A percentile compares a stretch with the other conserved stretches of the same genome.
Evolutionary conservation across 2,329 filamentous ascomycete species (phyloP).

Genomic region (Ceratocystis huliohia): DNA sequence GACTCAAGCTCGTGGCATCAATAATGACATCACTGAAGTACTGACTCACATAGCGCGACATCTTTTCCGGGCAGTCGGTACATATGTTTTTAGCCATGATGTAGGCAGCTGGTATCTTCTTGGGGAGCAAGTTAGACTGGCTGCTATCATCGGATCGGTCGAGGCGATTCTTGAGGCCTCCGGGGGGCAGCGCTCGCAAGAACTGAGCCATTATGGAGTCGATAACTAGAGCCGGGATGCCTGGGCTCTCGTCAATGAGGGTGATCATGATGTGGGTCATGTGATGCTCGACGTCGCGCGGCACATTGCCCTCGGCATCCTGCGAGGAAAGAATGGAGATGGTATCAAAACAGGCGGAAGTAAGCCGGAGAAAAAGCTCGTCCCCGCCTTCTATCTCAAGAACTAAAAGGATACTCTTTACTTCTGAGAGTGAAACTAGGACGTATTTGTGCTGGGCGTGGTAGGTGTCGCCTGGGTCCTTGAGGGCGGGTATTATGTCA

Average conservation of each 20-base stretch:
- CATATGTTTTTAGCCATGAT: conserved; percentile 94
- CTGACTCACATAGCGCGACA: conserved; percentile 85
- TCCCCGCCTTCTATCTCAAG: conserved; percentile 77
- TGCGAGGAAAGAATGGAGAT: conserved; percentile 66
- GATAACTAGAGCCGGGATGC: conserved; percentile 67
- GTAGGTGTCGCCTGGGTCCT: conserved; percentile 78
- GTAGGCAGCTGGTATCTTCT: conserved; percentile 83
- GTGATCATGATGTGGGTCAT: conserved; percentile 77
- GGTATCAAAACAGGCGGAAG: conserved; percentile 83
- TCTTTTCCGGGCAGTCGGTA: conserved; percentile 78
- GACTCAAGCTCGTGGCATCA: conserved; percentile 57
- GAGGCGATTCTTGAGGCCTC: conserved; percentile 44
- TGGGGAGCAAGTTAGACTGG: conserved; percentile 72
- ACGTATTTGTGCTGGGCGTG: conserved; percentile 89
- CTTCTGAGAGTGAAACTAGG: conserved; percentile 73
- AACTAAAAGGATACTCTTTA: conserved; percentile 88
- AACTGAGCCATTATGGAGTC: conserved; percentile 95
- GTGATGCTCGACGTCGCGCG: conserved; percentile 86
- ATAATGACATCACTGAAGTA: conserved; percentile 97
- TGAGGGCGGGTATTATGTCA: conserved; percentile 69
- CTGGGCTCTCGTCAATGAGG: conserved; percentile 72
- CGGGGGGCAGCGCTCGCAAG: conserved; percentile 66
- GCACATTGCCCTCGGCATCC: conserved; percentile 65
- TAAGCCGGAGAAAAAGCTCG: conserved; percentile 65
- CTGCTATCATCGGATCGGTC: conserved; percentile 51